Percentiles rank a stretch among this genome's conserved stretches.
phyloP scores from a whole-genome alignment of 345 rosid species.

The Eucalyptus tenuipes region DNA sequence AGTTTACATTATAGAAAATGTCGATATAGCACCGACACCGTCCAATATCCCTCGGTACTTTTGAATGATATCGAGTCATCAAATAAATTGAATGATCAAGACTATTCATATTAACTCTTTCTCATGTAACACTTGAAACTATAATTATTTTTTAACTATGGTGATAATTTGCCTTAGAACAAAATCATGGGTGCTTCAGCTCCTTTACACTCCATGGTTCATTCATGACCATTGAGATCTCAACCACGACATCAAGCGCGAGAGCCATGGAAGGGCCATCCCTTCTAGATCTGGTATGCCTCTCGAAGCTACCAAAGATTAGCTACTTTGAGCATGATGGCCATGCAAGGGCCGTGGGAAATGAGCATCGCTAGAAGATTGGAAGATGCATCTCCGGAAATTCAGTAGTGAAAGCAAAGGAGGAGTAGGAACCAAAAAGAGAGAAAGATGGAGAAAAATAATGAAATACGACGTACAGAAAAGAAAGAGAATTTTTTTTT shows the following conservation, averaged over 20 bases:
- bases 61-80: rapidly evolving
- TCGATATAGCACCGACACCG: too few relatives aligned
- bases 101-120: rapidly evolving
- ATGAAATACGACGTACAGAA: background rate
- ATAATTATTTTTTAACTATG: too few relatives aligned
- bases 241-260: background rate
- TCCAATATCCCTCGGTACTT: rapidly evolving
- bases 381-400: background rate
- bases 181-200: background rate
- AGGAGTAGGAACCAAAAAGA: rapidly evolving
- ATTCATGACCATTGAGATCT: background rate
- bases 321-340: background rate
- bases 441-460: background rate
- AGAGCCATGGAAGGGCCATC: background rate
- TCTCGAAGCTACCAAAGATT: too few relatives aligned
- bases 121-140: too few relatives aligned
- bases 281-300: background rate
- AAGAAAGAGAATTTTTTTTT: too few relatives aligned
- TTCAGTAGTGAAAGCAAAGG: background rate
- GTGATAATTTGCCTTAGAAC: background rate
- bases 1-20: too few relatives aligned
- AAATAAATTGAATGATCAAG: too few relatives aligned
- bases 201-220: background rate
- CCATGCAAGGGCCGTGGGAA: background rate
- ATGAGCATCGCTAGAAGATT: background rate